phyloP scores from a whole-genome alignment of 192 early-diverging fungal genomes.

The Diversispora eburnea region DNA sequence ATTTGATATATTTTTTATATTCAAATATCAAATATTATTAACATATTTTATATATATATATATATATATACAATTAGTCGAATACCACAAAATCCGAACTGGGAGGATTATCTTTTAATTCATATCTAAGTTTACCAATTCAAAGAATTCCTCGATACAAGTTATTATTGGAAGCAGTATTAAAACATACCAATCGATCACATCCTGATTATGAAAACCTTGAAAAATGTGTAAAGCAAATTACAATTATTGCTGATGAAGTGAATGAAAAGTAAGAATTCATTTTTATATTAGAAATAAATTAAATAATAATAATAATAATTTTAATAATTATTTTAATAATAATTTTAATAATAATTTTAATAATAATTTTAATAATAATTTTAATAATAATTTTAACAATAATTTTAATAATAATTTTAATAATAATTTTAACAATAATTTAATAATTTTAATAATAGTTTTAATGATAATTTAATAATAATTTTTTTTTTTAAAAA shows the following conservation, averaged over 20 bases:
- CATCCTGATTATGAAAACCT: slow-evolving; percentile 74
- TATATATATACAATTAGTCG: background rate
- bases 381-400: no score
- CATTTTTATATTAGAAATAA: background rate
- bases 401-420: no score
- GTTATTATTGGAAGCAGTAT: slow-evolving; percentile 70
- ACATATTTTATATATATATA: background rate
- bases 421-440: background rate
- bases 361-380: background rate
- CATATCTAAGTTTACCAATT: slow-evolving; percentile 81
- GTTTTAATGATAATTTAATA: background rate
- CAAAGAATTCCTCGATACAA: slow-evolving; percentile 90
- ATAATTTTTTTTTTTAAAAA: background rate
- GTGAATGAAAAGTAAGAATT: slow-evolving; percentile 65
- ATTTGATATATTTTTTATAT: background rate
- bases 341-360: no score
- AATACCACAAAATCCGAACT: slow-evolving; percentile 18
- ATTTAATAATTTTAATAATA: background rate
- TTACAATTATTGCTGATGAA: slow-evolving; percentile 64
- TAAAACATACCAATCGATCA: slow-evolving; percentile 59
- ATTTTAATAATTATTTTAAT: no score
- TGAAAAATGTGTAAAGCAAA: slow-evolving; percentile 55
- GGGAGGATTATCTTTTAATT: slow-evolving; percentile 48
- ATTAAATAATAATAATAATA: background rate
- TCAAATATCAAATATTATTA: background rate